Percentiles rank a stretch among this genome's conserved stretches.
These are phyloP conservation scores for Cucurbitaria berberidis DNA, from an alignment of 2,329 filamentous ascomycete species.

Conservation along the genomic window DNA sequence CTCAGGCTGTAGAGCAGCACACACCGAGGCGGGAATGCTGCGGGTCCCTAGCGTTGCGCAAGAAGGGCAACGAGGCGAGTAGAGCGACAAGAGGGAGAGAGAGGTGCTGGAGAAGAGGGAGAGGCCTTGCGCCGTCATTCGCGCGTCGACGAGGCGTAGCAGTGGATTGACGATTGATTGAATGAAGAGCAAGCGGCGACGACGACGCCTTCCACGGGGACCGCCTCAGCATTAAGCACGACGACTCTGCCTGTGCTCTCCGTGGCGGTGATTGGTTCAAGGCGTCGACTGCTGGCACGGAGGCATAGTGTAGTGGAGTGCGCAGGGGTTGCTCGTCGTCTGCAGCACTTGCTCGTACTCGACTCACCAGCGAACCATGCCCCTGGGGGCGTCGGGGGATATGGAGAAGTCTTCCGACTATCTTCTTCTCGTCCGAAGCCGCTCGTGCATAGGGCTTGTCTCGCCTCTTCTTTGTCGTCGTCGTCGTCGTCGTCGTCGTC, in stretches of 20 bases:
- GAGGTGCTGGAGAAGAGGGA: no score
- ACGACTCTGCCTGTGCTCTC: constrained; percentile 24
- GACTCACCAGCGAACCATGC: constrained; percentile 29
- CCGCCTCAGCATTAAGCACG: constrained; percentile 41
- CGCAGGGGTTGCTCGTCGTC: constrained; percentile 22
- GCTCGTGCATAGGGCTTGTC: constrained; percentile 2
- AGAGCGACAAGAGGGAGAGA: constrained; percentile 15
- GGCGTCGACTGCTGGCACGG: constrained; percentile 23
- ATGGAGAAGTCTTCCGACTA: constrained; percentile 34
- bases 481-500: no score
- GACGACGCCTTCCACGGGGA: constrained; percentile 31
- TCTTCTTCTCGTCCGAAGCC: constrained; percentile 23
- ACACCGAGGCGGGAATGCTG: constrained; percentile 25
- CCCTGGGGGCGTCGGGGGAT: constrained; percentile 33
- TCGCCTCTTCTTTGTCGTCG: not conserved
- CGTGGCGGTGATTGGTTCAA: constrained; percentile 34
- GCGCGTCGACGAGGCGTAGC: constrained; percentile 9
- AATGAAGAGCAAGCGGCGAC: no score
- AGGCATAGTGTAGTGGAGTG: constrained; percentile 30
- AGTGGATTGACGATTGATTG: constrained; percentile 26
- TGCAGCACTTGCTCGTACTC: constrained; percentile 42
- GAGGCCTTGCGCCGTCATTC: constrained; percentile 3
- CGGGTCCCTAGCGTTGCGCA: constrained; percentile 28
- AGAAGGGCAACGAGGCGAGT: constrained; percentile 19
- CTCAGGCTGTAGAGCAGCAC: constrained; percentile 25